Evolutionary conservation across 139 green algal genomes (phyloP).

Genomic region (Nannochloris sp.): DNA sequence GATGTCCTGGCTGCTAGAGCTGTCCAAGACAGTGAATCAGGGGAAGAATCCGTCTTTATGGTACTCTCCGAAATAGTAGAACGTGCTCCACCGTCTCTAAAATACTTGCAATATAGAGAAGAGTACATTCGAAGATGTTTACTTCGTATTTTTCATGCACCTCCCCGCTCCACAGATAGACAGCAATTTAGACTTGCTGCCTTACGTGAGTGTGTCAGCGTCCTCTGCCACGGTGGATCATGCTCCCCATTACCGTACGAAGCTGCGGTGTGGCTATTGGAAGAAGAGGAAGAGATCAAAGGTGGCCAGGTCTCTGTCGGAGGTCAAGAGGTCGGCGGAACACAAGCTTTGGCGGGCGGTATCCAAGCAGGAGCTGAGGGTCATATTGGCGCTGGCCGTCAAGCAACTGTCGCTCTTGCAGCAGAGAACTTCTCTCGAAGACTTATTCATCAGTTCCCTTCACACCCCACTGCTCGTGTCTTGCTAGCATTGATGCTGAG

Average conservation of each 20-base stretch:
- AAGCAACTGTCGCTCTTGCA: conserved; percentile 15
- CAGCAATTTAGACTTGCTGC: conserved; percentile 41
- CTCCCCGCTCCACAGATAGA: conserved; percentile 30
- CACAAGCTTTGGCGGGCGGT: conserved; percentile 33
- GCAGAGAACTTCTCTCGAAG: conserved; percentile 28
- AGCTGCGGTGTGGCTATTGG: conserved; percentile 65
- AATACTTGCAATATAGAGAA: conserved; percentile 52
- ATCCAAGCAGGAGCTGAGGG: conserved; percentile 21
- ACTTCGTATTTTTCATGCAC: conserved; percentile 31
- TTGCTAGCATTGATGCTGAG: conserved; percentile 45
- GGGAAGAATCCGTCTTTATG: background rate
- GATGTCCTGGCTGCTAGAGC: conserved; percentile 19
- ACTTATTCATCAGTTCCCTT: conserved; percentile 36
- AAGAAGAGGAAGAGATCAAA: conserved; percentile 57
- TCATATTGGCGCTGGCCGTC: conserved; percentile 15
- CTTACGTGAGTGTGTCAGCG: conserved; percentile 33
- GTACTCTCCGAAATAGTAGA: conserved; percentile 30
- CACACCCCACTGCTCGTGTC: conserved; percentile 28
- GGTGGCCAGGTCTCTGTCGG: conserved; percentile 26
- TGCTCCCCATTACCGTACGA: conserved; percentile 58
- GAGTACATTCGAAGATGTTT: conserved; percentile 44
- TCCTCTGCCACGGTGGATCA: conserved; percentile 19
- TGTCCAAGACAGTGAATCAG: background rate
- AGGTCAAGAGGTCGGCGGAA: conserved; percentile 43
- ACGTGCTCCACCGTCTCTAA: conserved; percentile 17